phyloP scores from a whole-genome alignment of 768 basidiomycete genomes.

The Xerocomellus intermedius region DNA sequence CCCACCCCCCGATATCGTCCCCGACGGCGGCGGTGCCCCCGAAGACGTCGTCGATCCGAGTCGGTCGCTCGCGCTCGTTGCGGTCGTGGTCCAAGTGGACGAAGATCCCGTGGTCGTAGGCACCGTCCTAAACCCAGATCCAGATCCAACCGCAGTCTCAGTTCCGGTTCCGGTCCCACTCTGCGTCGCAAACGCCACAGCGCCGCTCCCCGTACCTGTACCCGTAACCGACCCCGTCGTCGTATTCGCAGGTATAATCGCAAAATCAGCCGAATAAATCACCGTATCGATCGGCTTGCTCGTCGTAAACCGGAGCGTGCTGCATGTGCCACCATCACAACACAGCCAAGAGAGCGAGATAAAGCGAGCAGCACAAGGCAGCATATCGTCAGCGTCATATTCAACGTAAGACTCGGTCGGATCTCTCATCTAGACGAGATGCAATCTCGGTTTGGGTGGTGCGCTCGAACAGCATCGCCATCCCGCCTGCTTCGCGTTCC shows the following conservation, averaged over 20 bases:
- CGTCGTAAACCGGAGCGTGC: slow-evolving; percentile 36
- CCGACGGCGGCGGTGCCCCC: slow-evolving; percentile 10
- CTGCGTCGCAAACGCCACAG: slow-evolving; percentile 4
- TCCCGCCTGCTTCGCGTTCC: slow-evolving; percentile 7
- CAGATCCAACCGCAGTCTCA: not conserved
- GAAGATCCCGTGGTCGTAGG: slow-evolving; percentile 3
- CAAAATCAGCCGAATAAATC: slow-evolving; percentile 54
- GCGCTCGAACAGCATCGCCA: slow-evolving; percentile 18
- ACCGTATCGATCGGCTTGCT: slow-evolving; percentile 23
- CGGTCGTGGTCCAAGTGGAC: slow-evolving; percentile 3
- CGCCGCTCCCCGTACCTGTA: not conserved
- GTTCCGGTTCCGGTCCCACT: slow-evolving; percentile 1
- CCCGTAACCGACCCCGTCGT: not conserved
- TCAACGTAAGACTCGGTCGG: not conserved
- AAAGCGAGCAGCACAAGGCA: not conserved
- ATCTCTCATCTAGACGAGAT: slow-evolving; percentile 15
- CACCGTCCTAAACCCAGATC: slow-evolving; percentile 5
- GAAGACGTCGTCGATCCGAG: slow-evolving; percentile 3
- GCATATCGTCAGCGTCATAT: slow-evolving; percentile 1
- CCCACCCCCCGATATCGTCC: slow-evolving; percentile 1
- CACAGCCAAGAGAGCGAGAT: not conserved
- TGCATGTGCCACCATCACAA: not conserved
- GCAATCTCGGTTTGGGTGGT: not conserved
- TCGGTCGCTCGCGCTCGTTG: not conserved
- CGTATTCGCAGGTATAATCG: slow-evolving; percentile 32